phyloP scores from a whole-genome alignment of 176 grass and related monocot genomes.

The Metroxylon sagu region DNA sequence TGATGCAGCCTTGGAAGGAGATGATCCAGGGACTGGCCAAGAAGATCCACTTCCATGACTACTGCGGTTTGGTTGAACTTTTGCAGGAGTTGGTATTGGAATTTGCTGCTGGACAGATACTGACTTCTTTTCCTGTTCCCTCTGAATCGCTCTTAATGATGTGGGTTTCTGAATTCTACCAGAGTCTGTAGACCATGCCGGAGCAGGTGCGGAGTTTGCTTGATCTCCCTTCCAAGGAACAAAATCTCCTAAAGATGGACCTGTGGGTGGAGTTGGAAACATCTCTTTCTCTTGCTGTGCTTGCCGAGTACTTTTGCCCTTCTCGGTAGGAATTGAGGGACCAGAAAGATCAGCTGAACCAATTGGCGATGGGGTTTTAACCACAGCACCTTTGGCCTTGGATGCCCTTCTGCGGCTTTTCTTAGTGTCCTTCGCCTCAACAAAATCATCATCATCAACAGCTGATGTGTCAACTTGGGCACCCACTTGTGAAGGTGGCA shows the following conservation, averaged over 20 bases:
- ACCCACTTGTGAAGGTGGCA: slow-evolving; percentile 27
- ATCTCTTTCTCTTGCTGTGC: slow-evolving; percentile 53
- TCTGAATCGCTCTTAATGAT: slow-evolving; percentile 85
- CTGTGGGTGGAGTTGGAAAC: slow-evolving; percentile 47
- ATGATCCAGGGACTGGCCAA: slow-evolving; percentile 67
- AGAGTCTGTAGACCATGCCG: slow-evolving; percentile 85
- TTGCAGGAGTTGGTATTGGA: slow-evolving; percentile 31
- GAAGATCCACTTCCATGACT: slow-evolving; percentile 49
- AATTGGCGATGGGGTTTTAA: slow-evolving; percentile 44
- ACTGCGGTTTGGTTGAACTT: slow-evolving; percentile 32
- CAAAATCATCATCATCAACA: slow-evolving; percentile 75
- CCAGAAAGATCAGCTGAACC: slow-evolving; percentile 36
- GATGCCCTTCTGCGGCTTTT: slow-evolving; percentile 79
- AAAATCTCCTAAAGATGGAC: slow-evolving; percentile 92
- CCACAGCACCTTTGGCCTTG: slow-evolving; percentile 50
- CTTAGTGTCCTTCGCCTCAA: slow-evolving; percentile 90
- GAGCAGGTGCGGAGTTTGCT: slow-evolving; percentile 41
- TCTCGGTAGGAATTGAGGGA: slow-evolving; percentile 37
- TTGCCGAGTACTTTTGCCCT: slow-evolving; percentile 38
- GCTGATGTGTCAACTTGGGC: slow-evolving; percentile 30
- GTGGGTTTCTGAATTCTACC: slow-evolving; percentile 53
- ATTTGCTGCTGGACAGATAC: slow-evolving; percentile 39
- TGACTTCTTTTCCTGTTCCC: slow-evolving; percentile 70
- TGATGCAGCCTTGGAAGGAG: slow-evolving; percentile 60
- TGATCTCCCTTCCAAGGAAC: slow-evolving; percentile 85